A percentile compares a stretch with the other conserved stretches of the same genome.
Conservation (phyloP, 164 flowering plant genomes). For the Dillenia turbinata region DNA sequence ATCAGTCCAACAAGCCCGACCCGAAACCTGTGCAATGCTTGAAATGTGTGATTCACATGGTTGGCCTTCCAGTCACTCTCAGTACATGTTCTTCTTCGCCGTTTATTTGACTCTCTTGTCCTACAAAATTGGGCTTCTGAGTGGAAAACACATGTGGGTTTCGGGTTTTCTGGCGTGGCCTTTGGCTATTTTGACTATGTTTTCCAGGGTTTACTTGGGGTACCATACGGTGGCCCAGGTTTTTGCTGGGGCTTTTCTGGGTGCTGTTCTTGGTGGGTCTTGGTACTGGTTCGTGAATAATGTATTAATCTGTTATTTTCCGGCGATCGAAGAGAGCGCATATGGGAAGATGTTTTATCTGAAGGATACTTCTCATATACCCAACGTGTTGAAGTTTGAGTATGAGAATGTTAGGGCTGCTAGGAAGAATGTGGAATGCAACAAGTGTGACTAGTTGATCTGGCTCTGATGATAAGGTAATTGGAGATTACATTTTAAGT, state of each 20-base stretch:
- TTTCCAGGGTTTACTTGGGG: conserved; percentile 91
- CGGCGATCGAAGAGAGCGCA: conserved; percentile 73
- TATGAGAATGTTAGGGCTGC: conserved; percentile 87
- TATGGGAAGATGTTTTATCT: conserved; percentile 72
- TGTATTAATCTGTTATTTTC: conserved; percentile 37
- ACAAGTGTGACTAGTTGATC: conserved; percentile 22
- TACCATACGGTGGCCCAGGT: conserved; percentile 91
- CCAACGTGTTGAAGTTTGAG: conserved; percentile 82
- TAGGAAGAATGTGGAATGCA: conserved; percentile 33
- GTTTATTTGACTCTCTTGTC: conserved; percentile 53
- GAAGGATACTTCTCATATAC: conserved; percentile 89
- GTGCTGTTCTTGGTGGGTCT: conserved; percentile 47
- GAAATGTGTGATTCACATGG: conserved; percentile 96
- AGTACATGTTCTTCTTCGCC: conserved; percentile 93
- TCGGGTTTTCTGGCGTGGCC: conserved; percentile 42
- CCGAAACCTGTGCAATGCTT: conserved; percentile 67
- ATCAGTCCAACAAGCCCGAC: conserved; percentile 74
- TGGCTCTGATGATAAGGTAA: too few relatives aligned
- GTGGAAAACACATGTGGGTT: conserved; percentile 20
- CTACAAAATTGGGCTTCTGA: conserved; percentile 24
- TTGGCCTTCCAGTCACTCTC: conserved; percentile 96
- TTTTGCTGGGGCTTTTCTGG: conserved; percentile 77
- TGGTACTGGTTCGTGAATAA: conserved; percentile 85
- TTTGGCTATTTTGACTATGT: conserved; percentile 69
- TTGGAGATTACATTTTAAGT: too few relatives aligned